A percentile compares a stretch with the other conserved stretches of the same genome.
Evolutionary conservation across 352 stramenopile genomes (phyloP).

Genomic region (Phytophthora ohioensis): DNA sequence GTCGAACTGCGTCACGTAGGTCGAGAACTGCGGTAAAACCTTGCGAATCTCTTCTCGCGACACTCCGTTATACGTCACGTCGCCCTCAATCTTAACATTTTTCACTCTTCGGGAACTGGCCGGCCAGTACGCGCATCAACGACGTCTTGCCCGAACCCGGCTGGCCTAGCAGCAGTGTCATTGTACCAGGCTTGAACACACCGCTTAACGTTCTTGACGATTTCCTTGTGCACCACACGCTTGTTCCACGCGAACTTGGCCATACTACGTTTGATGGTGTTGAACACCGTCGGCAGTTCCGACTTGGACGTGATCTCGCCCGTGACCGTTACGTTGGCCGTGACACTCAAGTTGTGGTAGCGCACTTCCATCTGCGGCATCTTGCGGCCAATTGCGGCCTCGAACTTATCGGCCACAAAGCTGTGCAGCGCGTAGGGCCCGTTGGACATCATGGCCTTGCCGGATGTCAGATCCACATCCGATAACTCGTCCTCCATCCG

Average conservation of each 20-base stretch:
- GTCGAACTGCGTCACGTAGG: slow-evolving; percentile 45
- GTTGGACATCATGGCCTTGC: slow-evolving; percentile 46
- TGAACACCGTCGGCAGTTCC: slow-evolving; percentile 50
- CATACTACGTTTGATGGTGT: slow-evolving; percentile 34
- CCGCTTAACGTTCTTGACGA: slow-evolving; percentile 45
- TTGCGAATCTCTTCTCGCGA: slow-evolving; percentile 28
- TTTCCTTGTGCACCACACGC: slow-evolving; percentile 40
- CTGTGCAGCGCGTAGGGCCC: slow-evolving; percentile 49
- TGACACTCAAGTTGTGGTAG: slow-evolving; percentile 57
- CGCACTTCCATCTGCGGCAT: slow-evolving; percentile 72
- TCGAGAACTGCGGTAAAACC: slow-evolving; percentile 36
- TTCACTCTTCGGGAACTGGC: slow-evolving; percentile 34
- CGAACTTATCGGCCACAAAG: slow-evolving; percentile 44
- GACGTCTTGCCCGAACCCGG: slow-evolving; percentile 49
- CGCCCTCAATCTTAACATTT: slow-evolving; percentile 36
- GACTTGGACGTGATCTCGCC: slow-evolving; percentile 35
- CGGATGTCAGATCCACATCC: slow-evolving; percentile 17
- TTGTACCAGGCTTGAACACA: slow-evolving; percentile 41
- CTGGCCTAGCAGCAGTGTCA: slow-evolving; percentile 43
- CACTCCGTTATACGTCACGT: slow-evolving; percentile 45
- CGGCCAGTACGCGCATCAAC: slow-evolving; percentile 43
- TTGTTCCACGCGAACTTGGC: slow-evolving; percentile 41
- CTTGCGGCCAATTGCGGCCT: slow-evolving; percentile 46
- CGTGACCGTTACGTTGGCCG: slow-evolving; percentile 37
- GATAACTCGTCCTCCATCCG: background rate